A percentile compares a stretch with the other conserved stretches of the same genome.
Evolutionary conservation across 1,284 basidiomycete genomes (phyloP).

Genomic region (Rhodotorula sp.): DNA sequence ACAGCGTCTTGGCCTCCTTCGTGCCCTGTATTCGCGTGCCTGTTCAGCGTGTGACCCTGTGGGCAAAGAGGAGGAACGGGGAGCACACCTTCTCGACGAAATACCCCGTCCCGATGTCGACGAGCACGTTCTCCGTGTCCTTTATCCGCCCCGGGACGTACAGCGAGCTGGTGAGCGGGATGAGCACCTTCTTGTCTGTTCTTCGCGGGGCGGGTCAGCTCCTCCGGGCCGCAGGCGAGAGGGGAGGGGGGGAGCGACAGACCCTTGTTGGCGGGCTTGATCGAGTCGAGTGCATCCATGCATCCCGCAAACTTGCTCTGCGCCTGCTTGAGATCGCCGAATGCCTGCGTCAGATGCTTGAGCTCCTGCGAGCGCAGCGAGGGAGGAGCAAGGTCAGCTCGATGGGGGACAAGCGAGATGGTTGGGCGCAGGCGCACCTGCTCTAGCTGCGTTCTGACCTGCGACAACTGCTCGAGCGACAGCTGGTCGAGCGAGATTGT

Average conservation of each 20-base stretch:
- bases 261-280: slow-evolving; percentile 76
- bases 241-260: slow-evolving; percentile 31
- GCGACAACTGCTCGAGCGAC: slow-evolving; percentile 69
- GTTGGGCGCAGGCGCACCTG: slow-evolving; percentile 61
- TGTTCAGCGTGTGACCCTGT: too few species aligned
- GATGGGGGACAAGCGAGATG: not conserved
- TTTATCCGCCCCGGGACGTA: slow-evolving; percentile 90
- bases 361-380: slow-evolving; percentile 67
- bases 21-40: slow-evolving; percentile 26
- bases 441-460: slow-evolving; percentile 85
- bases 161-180: slow-evolving; percentile 89
- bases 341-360: slow-evolving; percentile 86
- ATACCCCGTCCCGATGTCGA: slow-evolving; percentile 96
- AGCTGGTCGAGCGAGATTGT: slow-evolving; percentile 42
- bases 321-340: slow-evolving; percentile 86
- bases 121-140: slow-evolving; percentile 81
- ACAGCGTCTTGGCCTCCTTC: slow-evolving; percentile 45
- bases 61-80: not conserved
- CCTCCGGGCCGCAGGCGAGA: not conserved
- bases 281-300: slow-evolving; percentile 75
- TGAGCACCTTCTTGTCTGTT: slow-evolving; percentile 75
- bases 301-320: slow-evolving; percentile 90
- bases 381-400: not conserved
- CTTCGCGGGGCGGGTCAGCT: not conserved
- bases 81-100: slow-evolving; percentile 82